Percentiles rank a stretch among this genome's conserved stretches.
phyloP scores from a whole-genome alignment of 352 stramenopile species.

The Globisporangium abappressorium region DNA sequence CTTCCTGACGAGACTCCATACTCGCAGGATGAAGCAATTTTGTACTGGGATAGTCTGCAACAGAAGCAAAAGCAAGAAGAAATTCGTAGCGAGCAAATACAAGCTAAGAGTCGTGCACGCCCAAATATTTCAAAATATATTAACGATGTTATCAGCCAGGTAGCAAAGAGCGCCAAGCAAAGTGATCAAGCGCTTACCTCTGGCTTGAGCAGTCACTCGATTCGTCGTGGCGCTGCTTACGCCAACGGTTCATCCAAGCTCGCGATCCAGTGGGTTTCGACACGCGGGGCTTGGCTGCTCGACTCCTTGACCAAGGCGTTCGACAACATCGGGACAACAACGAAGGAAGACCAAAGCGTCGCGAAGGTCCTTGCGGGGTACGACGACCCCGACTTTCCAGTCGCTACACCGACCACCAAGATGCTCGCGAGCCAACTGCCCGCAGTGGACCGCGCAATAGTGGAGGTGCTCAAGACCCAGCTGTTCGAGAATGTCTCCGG shows the following conservation, averaged over 20 bases:
- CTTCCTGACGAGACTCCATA: neutral
- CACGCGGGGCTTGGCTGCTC: conserved; percentile 13
- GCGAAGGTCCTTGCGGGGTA: conserved; percentile 22
- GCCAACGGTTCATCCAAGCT: conserved; percentile 20
- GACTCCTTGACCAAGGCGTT: conserved; percentile 22
- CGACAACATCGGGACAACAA: conserved; percentile 25
- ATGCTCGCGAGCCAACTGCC: neutral
- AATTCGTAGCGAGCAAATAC: neutral
- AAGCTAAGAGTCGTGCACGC: neutral
- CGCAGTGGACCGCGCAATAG: neutral
- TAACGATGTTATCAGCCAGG: conserved; percentile 1
- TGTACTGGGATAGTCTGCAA: neutral
- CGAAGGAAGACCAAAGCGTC: conserved; percentile 21
- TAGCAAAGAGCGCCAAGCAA: neutral
- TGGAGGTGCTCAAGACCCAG: neutral
- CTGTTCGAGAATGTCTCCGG: neutral
- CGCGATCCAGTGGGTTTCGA: conserved; percentile 23
- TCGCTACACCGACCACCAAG: neutral
- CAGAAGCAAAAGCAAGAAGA: neutral
- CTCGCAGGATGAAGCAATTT: neutral
- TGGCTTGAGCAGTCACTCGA: neutral
- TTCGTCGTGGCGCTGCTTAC: conserved; percentile 11
- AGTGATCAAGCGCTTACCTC: neutral
- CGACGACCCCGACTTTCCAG: conserved; percentile 10
- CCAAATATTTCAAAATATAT: neutral